These are phyloP conservation scores for Spathaspora gorwiae DNA, from an alignment of 805 yeast species.

Conservation along the genomic window DNA sequence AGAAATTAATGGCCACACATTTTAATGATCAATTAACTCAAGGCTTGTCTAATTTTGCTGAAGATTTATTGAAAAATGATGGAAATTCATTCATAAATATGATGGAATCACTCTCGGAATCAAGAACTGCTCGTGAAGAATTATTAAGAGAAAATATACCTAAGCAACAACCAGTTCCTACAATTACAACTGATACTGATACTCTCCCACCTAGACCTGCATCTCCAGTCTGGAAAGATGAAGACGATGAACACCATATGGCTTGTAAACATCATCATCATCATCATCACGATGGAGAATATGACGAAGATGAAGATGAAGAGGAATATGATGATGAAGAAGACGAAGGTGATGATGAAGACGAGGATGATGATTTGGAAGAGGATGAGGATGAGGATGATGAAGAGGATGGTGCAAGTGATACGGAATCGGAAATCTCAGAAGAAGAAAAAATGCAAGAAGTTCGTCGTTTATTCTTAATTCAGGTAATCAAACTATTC, in stretches of 20 bases:
- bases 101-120: constrained; percentile 70
- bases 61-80: constrained; percentile 69
- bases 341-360: constrained; percentile 22
- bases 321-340: constrained; percentile 25
- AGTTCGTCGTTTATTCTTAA: constrained; percentile 72
- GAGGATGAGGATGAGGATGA: constrained; percentile 38
- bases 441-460: constrained; percentile 69
- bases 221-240: constrained; percentile 17
- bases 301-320: constrained; percentile 25
- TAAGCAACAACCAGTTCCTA: neutral
- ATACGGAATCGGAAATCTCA: constrained; percentile 31
- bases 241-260: constrained; percentile 14
- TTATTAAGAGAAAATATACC: constrained; percentile 12
- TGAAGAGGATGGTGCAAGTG: constrained; percentile 37
- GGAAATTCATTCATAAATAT: constrained; percentile 76
- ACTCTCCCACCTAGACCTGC: neutral
- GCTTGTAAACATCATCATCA: constrained; percentile 5
- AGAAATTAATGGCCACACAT: constrained; percentile 5
- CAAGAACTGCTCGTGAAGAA: constrained; percentile 32
- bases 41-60: constrained; percentile 51
- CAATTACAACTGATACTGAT: neutral
- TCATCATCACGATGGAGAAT: constrained; percentile 17
- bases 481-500: constrained; percentile 73
- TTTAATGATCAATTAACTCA: constrained; percentile 18
- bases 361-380: constrained; percentile 32